Evolutionary conservation across 2,329 filamentous ascomycete genomes (phyloP), one percentile per base, ranked within the genome.

Genomic region (Lecanicillium sp.): DNA sequence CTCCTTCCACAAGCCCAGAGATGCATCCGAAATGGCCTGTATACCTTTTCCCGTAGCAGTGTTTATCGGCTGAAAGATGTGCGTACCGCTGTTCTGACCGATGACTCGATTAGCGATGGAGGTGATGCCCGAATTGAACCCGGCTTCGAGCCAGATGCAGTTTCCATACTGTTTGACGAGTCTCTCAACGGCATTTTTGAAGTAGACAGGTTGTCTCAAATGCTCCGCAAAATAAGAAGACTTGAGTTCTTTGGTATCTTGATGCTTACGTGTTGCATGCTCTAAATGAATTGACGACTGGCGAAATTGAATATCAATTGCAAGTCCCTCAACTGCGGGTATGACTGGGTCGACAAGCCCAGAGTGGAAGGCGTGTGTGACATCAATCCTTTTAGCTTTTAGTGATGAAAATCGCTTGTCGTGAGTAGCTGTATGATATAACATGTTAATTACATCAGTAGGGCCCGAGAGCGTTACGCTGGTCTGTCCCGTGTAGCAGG

Each of bases 291-390:
- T 35, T 4, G 3, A 12, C 4, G 22, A 25, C 15, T 17, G 2
- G 4, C 12, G 14, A 13, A 35, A 35, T 2, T 6, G 12, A 2
- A 35, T 9, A 12, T 7, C n/a, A 13, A 13, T n/a, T 11, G 20
- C 25, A 11, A 35, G 2, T 9, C 18, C 27, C 6, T 2, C 12
- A 3, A 37, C 9, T 14, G 3, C 3, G 1, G 33, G 13, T 7
- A 58, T 35, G 1, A 70, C 35, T 0, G 42, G 35, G 0, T 70
- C 64, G 0, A 65, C 60, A 0, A 72, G 50, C 0, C 38, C 34
- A 0, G 61, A 71, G 45, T 73, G 70, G 46, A 70, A 73, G 0
- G 63, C 68, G 40, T 72, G 59, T 0, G 67, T 65, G 2, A 68
- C 63, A 11, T 62, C 55, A 0, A 73, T 58, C 4, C 48, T 46